A percentile compares a stretch with the other conserved stretches of the same genome.
Evolutionary conservation across 352 stramenopile genomes (phyloP).

Genomic region (Globisporangium sylvaticum): DNA sequence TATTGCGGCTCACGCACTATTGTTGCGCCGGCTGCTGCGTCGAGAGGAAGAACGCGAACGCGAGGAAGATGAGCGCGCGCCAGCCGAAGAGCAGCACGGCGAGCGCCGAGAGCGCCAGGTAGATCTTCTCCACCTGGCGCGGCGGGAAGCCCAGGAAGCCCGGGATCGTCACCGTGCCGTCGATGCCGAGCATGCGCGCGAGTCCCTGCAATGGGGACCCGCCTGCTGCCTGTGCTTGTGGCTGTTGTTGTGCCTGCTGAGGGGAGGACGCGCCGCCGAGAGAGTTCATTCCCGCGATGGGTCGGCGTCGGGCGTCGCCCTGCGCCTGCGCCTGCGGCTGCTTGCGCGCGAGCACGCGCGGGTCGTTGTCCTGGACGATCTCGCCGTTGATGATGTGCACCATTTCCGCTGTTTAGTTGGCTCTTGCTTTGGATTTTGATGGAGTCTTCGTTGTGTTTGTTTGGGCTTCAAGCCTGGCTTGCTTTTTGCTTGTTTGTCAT

Average conservation of each 20-base stretch:
- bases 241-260: slow-evolving; percentile 7
- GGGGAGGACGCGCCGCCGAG: slow-evolving; percentile 6
- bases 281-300: slow-evolving; percentile 23
- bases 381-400: slow-evolving; percentile 89
- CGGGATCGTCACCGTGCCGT: slow-evolving; percentile 60
- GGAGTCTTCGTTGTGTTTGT: not conserved
- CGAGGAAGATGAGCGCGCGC: slow-evolving; percentile 67
- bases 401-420: slow-evolving; percentile 29
- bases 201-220: slow-evolving; percentile 46
- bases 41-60: slow-evolving; percentile 61
- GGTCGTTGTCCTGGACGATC: slow-evolving; percentile 83
- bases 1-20: not conserved
- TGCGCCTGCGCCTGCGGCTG: slow-evolving; percentile 1
- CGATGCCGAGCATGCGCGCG: slow-evolving; percentile 47
- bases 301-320: not conserved
- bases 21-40: slow-evolving; percentile 31
- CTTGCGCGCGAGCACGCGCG: slow-evolving; percentile 42
- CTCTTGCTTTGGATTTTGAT: not conserved
- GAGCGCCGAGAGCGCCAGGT: slow-evolving; percentile 53
- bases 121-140: slow-evolving; percentile 63
- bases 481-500: no score
- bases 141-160: slow-evolving; percentile 50
- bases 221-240: not conserved
- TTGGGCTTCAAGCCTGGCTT: no score
- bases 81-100: slow-evolving; percentile 63